Evolutionary conservation across 2,329 filamentous ascomycete genomes (phyloP), one percentile per base, ranked within the genome.

Genomic region (Colletotrichum neosansevieriae): DNA sequence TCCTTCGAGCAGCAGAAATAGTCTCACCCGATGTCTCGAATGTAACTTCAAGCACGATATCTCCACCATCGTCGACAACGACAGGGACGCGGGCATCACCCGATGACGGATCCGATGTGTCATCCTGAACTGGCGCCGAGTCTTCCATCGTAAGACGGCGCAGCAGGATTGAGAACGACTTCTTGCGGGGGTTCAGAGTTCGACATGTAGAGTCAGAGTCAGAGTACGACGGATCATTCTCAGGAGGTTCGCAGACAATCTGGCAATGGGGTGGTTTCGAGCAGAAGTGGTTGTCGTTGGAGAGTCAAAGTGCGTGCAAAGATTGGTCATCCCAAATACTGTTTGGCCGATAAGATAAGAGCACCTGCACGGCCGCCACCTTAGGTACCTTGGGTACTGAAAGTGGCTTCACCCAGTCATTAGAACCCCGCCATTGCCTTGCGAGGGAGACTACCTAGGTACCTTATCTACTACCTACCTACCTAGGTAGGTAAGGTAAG

Each of bases 21-120:
- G 84, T 83, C 68, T 84, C 79, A 49, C 78, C 79, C 3, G 84
- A 88, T 40, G 87, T 89, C 70, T 89, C 85, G 74, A 93, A 92
- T 7, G 85, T 85, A 40, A 93, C 85, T 69, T 89, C 84, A 13
- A 94, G 84, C 36, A 94, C 76, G 19, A 93, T 77, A 73, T 94
- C 89, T 40, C 92, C 92, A 15, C 92, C 92, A 15, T 81, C 79
- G 4, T 82, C 72, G 21, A 84, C 84, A 57, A 93, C 85, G 36
- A 83, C 79, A 49, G 88, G 76, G 61, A 88, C 75, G 34, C 76
- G 73, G 49, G 77, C 75, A 49, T 76, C 70, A 62, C 69, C 72
- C 64, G 71, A 61, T 40, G 70, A 53, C 49, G 51, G 45, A 42
- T 67, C 63, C 38, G 70, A 70, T 54, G 73, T 60, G 57, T 72